These are phyloP conservation scores for Pseudohyphozyma bogoriensis DNA, from an alignment of 768 basidiomycete species.

Conservation along the genomic window DNA sequence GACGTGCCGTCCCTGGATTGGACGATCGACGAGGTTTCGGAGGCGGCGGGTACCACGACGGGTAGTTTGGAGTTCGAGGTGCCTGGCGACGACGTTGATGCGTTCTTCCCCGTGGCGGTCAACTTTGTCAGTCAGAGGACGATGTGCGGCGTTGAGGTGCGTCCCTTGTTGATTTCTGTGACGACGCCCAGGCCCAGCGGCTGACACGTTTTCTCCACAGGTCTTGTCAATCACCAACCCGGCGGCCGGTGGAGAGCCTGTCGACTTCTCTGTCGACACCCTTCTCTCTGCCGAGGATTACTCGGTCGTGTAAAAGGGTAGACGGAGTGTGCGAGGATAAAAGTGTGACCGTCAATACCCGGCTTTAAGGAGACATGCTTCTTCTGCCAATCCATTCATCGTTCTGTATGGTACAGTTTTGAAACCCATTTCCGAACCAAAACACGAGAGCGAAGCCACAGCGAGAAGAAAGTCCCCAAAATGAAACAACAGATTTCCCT, in stretches of 20 bases:
- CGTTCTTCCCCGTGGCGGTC: slow-evolving; percentile 87
- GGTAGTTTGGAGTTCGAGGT: slow-evolving; percentile 88
- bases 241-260: slow-evolving; percentile 45
- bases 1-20: slow-evolving; percentile 73
- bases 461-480: too few species aligned
- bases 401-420: too few species aligned
- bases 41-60: slow-evolving; percentile 49
- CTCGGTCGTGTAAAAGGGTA: slow-evolving; percentile 36
- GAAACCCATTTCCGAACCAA: too few species aligned
- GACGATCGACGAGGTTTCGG: slow-evolving; percentile 63
- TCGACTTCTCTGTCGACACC: slow-evolving; percentile 49
- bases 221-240: slow-evolving; percentile 45
- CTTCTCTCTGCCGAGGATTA: slow-evolving; percentile 48
- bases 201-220: slow-evolving; percentile 17
- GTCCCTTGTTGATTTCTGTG: slow-evolving; percentile 7
- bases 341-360: too few species aligned
- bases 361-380: too few species aligned
- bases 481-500: too few species aligned
- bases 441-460: too few species aligned
- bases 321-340: neutral
- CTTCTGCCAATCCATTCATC: too few species aligned
- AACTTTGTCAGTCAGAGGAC: slow-evolving; percentile 71
- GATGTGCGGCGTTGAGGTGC: slow-evolving; percentile 62
- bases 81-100: slow-evolving; percentile 66
- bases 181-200: neutral